Percentiles rank a stretch among this genome's conserved stretches.
Conservation (phyloP, 2,329 filamentous ascomycete genomes). For the Pseudonectria foliicola region DNA sequence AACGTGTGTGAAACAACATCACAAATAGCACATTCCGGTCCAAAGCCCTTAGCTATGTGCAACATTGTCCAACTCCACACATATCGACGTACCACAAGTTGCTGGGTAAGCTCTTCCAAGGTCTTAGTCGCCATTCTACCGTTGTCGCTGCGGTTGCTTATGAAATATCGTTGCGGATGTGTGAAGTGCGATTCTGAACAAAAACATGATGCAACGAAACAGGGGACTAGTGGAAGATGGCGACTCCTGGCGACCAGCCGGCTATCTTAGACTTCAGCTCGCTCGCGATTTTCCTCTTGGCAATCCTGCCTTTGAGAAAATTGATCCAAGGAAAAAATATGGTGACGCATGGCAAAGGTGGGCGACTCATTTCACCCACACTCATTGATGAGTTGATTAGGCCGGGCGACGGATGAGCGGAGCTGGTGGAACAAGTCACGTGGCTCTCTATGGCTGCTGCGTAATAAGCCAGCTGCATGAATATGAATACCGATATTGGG, state of each 20-base stretch:
- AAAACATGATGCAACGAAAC: slow-evolving; percentile 13
- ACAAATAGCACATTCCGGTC: neutral
- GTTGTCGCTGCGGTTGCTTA: slow-evolving; percentile 3
- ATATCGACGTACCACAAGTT: slow-evolving; percentile 22
- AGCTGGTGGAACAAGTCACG: too few relatives aligned
- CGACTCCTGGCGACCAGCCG: neutral
- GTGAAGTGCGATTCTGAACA: slow-evolving; percentile 7
- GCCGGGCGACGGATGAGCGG: too few relatives aligned
- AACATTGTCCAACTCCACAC: neutral
- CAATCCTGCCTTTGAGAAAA: too few relatives aligned
- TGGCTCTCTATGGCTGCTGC: too few relatives aligned
- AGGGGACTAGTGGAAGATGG: neutral
- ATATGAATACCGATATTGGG: too few relatives aligned
- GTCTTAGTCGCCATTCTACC: slow-evolving; percentile 17
- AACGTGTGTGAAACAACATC: too few relatives aligned
- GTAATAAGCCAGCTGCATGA: too few relatives aligned
- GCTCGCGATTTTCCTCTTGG: too few relatives aligned
- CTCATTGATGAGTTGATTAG: too few relatives aligned
- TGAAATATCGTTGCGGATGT: slow-evolving; percentile 4
- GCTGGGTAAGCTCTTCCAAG: slow-evolving; percentile 18
- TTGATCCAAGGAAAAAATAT: too few relatives aligned
- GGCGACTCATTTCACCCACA: too few relatives aligned
- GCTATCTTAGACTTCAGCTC: neutral
- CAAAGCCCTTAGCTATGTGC: neutral
- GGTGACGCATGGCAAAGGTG: neutral